Conservation (phyloP, 305 asterid species). For the Solanum hybrid region DNA sequence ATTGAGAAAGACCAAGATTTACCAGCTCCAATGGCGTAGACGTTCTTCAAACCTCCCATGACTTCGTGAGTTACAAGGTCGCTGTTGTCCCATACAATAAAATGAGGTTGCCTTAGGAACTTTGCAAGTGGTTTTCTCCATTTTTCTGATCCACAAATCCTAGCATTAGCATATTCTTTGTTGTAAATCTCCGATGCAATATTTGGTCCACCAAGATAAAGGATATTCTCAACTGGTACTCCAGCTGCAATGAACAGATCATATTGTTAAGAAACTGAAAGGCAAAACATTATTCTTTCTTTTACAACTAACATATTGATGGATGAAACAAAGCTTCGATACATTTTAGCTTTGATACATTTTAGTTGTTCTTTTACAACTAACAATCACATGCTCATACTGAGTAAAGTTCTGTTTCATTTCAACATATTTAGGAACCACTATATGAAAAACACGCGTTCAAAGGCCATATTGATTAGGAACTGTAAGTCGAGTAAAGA, state of each 20-base stretch:
- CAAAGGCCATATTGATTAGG: neutral
- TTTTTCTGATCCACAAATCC: conserved; percentile 73
- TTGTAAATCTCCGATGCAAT: conserved; percentile 89
- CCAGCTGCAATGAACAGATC: conserved; percentile 40
- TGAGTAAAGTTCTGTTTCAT: neutral
- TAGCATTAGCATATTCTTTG: conserved; percentile 85
- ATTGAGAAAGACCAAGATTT: conserved; percentile 4
- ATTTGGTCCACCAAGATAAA: conserved; percentile 87
- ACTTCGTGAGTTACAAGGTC: conserved; percentile 86
- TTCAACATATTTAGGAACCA: neutral
- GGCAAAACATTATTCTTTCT: neutral
- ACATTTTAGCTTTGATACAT: neutral
- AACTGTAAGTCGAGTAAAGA: neutral
- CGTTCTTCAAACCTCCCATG: conserved; percentile 91
- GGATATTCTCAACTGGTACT: conserved; percentile 61
- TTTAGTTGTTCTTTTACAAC: neutral
- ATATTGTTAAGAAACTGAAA: neutral
- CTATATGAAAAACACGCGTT: neutral
- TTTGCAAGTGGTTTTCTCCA: conserved; percentile 77
- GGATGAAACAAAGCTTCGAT: neutral
- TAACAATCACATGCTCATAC: neutral
- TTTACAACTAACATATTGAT: neutral
- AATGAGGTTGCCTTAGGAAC: conserved; percentile 78
- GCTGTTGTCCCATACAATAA: conserved; percentile 83
- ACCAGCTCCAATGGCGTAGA: conserved; percentile 94